Conservation (phyloP, 805 yeast genomes). For the Saturnispora galanensis region DNA sequence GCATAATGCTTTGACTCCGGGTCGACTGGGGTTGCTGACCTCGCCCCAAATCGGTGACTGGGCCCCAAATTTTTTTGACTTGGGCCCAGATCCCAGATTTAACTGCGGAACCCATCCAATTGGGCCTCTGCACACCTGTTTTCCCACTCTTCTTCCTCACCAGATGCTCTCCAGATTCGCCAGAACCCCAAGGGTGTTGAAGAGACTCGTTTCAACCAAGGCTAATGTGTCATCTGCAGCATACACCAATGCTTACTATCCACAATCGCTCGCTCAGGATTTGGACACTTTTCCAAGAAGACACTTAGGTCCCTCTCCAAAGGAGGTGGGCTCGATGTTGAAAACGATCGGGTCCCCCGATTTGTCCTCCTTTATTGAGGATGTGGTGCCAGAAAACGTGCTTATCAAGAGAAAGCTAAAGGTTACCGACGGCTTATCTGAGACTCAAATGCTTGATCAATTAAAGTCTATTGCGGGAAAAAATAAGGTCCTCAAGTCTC, state of each 20-base stretch:
- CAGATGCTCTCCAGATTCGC: slow-evolving; percentile 6
- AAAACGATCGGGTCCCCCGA: slow-evolving; percentile 51
- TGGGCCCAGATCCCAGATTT: background rate
- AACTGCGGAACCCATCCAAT: too few species aligned
- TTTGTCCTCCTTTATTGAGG: slow-evolving; percentile 57
- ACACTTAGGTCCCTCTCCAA: slow-evolving; percentile 76
- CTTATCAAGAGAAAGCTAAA: slow-evolving; percentile 57
- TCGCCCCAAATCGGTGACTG: background rate
- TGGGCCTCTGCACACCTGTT: background rate
- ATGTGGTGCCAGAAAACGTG: slow-evolving; percentile 71
- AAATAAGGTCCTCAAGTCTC: slow-evolving; percentile 63
- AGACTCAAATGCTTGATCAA: slow-evolving; percentile 66
- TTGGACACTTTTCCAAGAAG: slow-evolving; percentile 84
- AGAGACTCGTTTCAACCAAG: slow-evolving; percentile 15
- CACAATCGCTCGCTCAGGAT: slow-evolving; percentile 22
- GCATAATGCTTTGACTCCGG: slow-evolving; percentile 1
- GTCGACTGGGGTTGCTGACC: background rate
- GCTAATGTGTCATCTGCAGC: slow-evolving; percentile 49
- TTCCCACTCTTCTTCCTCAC: background rate
- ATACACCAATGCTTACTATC: slow-evolving; percentile 39
- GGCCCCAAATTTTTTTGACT: background rate
- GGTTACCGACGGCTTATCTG: slow-evolving; percentile 66
- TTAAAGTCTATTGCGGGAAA: slow-evolving; percentile 60
- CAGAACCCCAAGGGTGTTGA: slow-evolving; percentile 1
- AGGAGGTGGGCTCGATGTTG: slow-evolving; percentile 59